phyloP scores from a whole-genome alignment of 1,139 yeast genomes.

The Saccharomycopsis crataegensis region DNA sequence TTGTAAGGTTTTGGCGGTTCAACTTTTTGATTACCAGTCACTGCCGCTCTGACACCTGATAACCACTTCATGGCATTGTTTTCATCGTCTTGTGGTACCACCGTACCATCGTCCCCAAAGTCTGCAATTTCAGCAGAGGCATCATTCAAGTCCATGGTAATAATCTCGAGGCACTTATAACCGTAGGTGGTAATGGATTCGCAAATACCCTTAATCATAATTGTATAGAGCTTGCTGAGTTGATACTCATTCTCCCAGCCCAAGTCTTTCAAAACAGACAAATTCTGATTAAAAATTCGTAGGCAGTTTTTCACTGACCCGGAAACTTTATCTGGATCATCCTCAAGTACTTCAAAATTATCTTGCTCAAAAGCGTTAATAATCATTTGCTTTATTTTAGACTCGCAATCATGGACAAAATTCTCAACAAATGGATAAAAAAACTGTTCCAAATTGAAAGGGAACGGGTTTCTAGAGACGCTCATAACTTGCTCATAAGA shows the following conservation, averaged over 20 bases:
- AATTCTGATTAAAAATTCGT: slow-evolving; percentile 51
- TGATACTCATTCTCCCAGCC: slow-evolving; percentile 61
- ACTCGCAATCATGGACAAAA: slow-evolving; percentile 51
- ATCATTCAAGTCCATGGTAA: slow-evolving; percentile 30
- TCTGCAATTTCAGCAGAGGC: slow-evolving; percentile 22
- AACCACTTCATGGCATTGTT: slow-evolving; percentile 40
- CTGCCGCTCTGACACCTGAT: slow-evolving; percentile 40
- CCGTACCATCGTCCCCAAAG: slow-evolving; percentile 22
- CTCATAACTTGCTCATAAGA: slow-evolving; percentile 45
- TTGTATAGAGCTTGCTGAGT: slow-evolving; percentile 51
- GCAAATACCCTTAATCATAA: slow-evolving; percentile 53
- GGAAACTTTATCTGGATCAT: slow-evolving; percentile 27
- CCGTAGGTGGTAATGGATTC: slow-evolving; percentile 45
- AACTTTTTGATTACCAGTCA: slow-evolving; percentile 31
- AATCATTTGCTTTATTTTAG: slow-evolving; percentile 43
- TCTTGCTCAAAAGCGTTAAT: slow-evolving; percentile 48
- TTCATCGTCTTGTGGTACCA: slow-evolving; percentile 22
- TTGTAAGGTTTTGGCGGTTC: slow-evolving; percentile 49
- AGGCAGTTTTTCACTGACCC: slow-evolving; percentile 65
- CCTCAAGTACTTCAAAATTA: slow-evolving; percentile 41
- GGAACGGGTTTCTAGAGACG: slow-evolving; percentile 31
- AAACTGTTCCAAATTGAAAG: slow-evolving; percentile 50
- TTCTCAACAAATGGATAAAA: slow-evolving; percentile 51
- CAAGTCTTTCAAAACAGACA: slow-evolving; percentile 45
- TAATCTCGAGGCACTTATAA: slow-evolving; percentile 40